Evolutionary conservation across 192 early-diverging fungal species (phyloP), one percentile per base, ranked within the genome.

Genomic region (Linnemannia zychae): DNA sequence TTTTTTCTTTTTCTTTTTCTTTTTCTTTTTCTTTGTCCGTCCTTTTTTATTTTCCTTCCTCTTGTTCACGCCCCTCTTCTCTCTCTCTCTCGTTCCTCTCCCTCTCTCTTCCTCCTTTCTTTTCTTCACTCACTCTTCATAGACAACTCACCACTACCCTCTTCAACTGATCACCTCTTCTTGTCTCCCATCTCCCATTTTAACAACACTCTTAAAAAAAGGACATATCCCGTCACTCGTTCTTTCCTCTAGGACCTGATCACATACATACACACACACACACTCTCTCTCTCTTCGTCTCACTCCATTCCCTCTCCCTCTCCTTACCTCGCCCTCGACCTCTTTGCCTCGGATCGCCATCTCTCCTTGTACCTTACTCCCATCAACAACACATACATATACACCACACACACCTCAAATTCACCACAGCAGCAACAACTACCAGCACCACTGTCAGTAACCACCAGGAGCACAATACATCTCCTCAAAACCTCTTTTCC

Each of bases 331-430:
- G 49, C 72, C 66, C 63, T 52, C 34, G 17, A 28, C 34, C 31
- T n/a, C 60, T 67, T 53, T 75, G 24, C 34, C 34, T 67, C 44
- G 20, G 63, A 37, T 67, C 46, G 48, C 49, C 69, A 71, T 44
- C 69, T n/a, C 50, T 36, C 38, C 28, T 40, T 49, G 1, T 48
- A 2, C 7, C 28, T 71, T 33, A 7, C 70, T 20, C 28, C 16
- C 40, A 13, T n/a, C 70, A n/a, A n/a, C n/a, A n/a, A 68, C 67
- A 24, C 34, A 38, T 24, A 47, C 31, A 48, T 40, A 76, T 34
- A 70, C 47, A 18, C 34, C 13, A n/a, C 31, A 22, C 37, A 47
- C 12, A 20, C 20, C 18, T 40, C 18, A 68, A 7, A 38, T 3
- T 18, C 40, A 44, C n/a, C 9, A 44, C 40, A 6, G 3, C 40